phyloP scores from a whole-genome alignment of 352 stramenopile species.

The Globisporangium yorkense region DNA sequence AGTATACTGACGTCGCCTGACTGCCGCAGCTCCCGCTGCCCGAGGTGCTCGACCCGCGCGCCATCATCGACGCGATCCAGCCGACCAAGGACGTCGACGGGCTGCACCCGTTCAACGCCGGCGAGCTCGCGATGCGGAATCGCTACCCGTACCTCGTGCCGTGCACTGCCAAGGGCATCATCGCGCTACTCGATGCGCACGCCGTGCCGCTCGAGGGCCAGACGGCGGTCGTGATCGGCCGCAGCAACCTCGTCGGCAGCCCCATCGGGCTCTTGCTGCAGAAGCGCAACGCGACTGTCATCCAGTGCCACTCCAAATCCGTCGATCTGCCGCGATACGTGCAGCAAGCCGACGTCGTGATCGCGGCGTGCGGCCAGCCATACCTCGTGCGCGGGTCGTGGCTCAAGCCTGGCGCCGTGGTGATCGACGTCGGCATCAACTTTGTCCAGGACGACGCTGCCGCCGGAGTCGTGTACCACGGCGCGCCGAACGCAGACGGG shows the following conservation, averaged over 20 bases:
- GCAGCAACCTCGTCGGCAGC: conserved; percentile 97
- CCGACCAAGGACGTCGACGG: conserved; percentile 98
- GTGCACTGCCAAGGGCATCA: conserved; percentile 97
- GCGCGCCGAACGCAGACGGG: conserved; percentile 57
- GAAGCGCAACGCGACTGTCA: conserved; percentile 96
- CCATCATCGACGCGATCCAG: conserved; percentile 92
- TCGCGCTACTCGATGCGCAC: conserved; percentile 92
- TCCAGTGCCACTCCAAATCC: conserved; percentile 96
- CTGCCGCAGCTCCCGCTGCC: conserved; percentile 88
- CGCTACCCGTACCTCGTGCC: conserved; percentile 89
- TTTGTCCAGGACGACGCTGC: conserved; percentile 74
- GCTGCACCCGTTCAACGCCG: conserved; percentile 96
- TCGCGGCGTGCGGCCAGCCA: conserved; percentile 94
- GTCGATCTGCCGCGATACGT: conserved; percentile 86
- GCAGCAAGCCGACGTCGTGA: conserved; percentile 93
- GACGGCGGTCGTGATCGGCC: conserved; percentile 95
- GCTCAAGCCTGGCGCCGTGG: conserved; percentile 95
- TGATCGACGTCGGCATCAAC: conserved; percentile 99
- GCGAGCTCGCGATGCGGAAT: conserved; percentile 83
- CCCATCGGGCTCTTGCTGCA: conserved; percentile 95
- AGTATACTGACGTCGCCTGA: background rate
- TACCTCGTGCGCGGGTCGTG: conserved; percentile 94
- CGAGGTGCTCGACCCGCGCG: conserved; percentile 88
- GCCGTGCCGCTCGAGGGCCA: conserved; percentile 90
- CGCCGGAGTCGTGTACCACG: conserved; percentile 31